phyloP scores from a whole-genome alignment of 768 basidiomycete genomes.

The Auriscalpium vulgare region DNA sequence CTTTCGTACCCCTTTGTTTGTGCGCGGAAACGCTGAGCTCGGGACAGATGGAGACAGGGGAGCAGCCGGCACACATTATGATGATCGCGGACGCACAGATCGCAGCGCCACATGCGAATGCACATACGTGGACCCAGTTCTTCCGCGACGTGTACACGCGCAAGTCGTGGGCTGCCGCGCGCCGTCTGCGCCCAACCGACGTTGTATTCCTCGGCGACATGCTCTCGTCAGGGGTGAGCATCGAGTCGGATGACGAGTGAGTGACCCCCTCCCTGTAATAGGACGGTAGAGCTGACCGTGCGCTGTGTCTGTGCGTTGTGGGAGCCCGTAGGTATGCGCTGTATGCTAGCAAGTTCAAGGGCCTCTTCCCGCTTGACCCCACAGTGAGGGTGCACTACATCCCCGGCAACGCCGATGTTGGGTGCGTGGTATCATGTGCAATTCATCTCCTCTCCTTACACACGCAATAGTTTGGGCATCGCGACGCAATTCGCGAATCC shows the following conservation, averaged over 20 bases:
- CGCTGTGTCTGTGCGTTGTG: neutral
- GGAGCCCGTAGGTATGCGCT: constrained; percentile 51
- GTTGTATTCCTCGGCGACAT: constrained; percentile 87
- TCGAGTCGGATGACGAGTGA: constrained; percentile 63
- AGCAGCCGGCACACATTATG: constrained; percentile 46
- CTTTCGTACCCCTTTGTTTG: neutral
- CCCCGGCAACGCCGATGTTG: constrained; percentile 87
- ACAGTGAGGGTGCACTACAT: constrained; percentile 55
- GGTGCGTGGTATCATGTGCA: constrained; percentile 33
- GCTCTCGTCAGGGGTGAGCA: constrained; percentile 75
- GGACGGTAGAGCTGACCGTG: neutral
- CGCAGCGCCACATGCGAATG: constrained; percentile 48
- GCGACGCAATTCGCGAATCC: constrained; percentile 13
- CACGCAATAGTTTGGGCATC: neutral
- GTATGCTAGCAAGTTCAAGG: constrained; percentile 59
- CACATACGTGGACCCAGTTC: constrained; percentile 58
- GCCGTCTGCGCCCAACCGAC: constrained; percentile 51
- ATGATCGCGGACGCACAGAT: constrained; percentile 86
- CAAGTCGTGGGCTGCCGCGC: constrained; percentile 71
- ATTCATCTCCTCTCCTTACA: neutral
- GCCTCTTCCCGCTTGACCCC: constrained; percentile 50
- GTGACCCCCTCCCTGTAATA: constrained; percentile 23
- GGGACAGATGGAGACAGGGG: neutral
- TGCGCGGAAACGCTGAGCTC: neutral
- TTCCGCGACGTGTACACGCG: constrained; percentile 76